Evolutionary conservation across 2,329 filamentous ascomycete genomes (phyloP).

Genomic region (Trichoderma sp.): DNA sequence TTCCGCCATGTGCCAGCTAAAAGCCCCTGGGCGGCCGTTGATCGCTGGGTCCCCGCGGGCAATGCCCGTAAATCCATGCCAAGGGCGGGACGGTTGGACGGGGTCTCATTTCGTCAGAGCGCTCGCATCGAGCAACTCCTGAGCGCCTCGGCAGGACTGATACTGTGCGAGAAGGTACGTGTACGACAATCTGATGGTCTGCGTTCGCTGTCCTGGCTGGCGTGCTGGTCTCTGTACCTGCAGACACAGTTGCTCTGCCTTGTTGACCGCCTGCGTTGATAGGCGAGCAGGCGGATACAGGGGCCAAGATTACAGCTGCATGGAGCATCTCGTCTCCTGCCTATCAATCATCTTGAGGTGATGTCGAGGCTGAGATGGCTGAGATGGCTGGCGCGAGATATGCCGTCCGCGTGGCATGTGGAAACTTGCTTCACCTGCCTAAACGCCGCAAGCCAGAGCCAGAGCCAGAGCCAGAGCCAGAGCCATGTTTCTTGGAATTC

Average conservation of each 20-base stretch:
- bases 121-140: conserved; percentile 1
- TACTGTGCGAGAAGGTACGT: background rate
- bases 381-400: background rate
- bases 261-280: background rate
- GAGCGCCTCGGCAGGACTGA: background rate
- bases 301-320: background rate
- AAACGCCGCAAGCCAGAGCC: too few relatives aligned
- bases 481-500: background rate
- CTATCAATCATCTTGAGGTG: background rate
- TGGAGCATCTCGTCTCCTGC: background rate
- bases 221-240: background rate
- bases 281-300: background rate
- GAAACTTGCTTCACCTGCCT: background rate
- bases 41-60: conserved; percentile 19
- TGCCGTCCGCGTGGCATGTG: background rate
- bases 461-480: too few relatives aligned
- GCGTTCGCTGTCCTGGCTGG: too few relatives aligned
- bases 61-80: conserved; percentile 18
- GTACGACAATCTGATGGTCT: background rate
- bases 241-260: background rate
- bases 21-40: conserved; percentile 14
- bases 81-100: conserved; percentile 5
- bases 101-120: conserved; percentile 17
- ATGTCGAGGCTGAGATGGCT: background rate
- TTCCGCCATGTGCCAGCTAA: background rate